A percentile compares a stretch with the other conserved stretches of the same genome.
Conservation (phyloP, 768 basidiomycete genomes). For the Mycena vulgaris region DNA sequence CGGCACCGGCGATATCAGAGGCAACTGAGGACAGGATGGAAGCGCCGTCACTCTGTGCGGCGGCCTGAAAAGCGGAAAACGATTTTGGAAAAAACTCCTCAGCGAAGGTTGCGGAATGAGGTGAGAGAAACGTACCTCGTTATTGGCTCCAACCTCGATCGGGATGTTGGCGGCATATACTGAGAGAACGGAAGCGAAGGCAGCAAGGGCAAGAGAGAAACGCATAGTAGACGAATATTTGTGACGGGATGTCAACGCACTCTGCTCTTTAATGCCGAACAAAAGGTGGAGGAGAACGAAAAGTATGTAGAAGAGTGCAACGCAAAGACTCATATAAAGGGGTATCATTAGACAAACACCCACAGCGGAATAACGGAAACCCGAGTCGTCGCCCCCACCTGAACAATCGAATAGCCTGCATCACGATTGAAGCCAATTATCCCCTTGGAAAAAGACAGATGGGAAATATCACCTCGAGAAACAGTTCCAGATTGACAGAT, state of each 20-base stretch:
- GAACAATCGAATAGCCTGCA: no score
- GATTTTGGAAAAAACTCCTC: not conserved
- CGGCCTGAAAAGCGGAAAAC: not conserved
- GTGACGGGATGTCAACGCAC: not conserved
- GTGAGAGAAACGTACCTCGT: not conserved
- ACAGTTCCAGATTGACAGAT: no score
- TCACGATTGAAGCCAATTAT: no score
- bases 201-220: constrained; percentile 11
- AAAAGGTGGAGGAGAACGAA: not conserved
- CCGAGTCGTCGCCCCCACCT: no score
- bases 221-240: constrained; percentile 5
- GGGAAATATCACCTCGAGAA: no score
- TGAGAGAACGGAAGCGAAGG: constrained; percentile 1
- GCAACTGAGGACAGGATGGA: no score
- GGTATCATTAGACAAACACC: no score
- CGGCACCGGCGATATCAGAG: no score
- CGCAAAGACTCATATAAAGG: not conserved
- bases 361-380: no score
- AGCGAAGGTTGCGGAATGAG: not conserved
- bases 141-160: not conserved
- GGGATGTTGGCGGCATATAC: not conserved
- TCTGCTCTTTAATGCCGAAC: not conserved
- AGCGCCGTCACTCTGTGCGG: no score
- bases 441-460: no score
- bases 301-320: not conserved